Evolutionary conservation across 2,329 filamentous ascomycete genomes (phyloP), one percentile per base, ranked within the genome.

Genomic region (Aspergillus sp.): DNA sequence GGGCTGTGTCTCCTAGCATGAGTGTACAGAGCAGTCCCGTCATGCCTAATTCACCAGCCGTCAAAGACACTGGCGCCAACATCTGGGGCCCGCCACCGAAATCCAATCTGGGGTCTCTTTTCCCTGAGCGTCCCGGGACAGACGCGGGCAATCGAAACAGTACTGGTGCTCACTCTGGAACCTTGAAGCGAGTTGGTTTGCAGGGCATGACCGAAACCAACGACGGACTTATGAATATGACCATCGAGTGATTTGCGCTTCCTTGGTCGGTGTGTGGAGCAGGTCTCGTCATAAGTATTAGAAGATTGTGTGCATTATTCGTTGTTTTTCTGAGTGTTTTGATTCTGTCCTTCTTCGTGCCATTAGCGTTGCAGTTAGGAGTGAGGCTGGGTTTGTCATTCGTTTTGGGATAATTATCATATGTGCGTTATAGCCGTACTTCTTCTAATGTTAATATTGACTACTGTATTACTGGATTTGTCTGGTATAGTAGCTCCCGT

Each of bases 121-220:
- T 66, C 73, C 79, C 65, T 22, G 75, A 82, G 59, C 72, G 78
- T 52, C 70, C 74, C 49, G 75, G 74, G 59, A 77, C 72, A 36
- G 74, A 77, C 7, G 80, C 79, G 51, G 78, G 81, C 10, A 70
- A 76, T 61, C 76, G 78, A 60, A 63, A 76, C 59, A 63, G 76
- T 40, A 76, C 79, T 61, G 82, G 80, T 60, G n/a, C 40, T 42
- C 56, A 71, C 52, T 53, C 65, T 9, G 65, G 65, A n/a, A 58
- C 62, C 20, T 43, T 71, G 26, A 81, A 86, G 78, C 57, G 89
- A 32, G 79, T 95, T 13, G 90, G 90, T 8, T 81, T 95, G 60
- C 92, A 96, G 72, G 90, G 92, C 1, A 96, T 97, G 92, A 88
- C 84, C 16, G 93, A 96, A 72, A 93, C 93, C n/a, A 90, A 90